Percentiles rank a stretch among this genome's conserved stretches.
Conservation (phyloP, 2,329 filamentous ascomycete species). For the Mycogone perniciosa region DNA sequence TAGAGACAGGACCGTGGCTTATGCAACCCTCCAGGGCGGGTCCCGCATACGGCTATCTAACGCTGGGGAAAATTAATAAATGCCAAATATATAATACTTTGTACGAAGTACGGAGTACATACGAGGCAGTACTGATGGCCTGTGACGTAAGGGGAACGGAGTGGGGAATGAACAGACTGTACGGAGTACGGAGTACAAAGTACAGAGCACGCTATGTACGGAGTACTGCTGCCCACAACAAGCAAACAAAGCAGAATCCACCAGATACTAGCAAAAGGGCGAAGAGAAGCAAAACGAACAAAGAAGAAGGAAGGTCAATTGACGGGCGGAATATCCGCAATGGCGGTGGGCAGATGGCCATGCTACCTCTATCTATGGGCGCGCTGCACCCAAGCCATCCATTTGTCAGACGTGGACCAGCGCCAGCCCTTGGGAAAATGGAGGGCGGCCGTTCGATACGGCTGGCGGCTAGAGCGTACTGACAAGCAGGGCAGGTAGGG, state of each 20-base stretch:
- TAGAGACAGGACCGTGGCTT: background rate
- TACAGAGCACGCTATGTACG: no score
- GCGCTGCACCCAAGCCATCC: no score
- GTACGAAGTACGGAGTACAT: no score
- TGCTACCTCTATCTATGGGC: no score
- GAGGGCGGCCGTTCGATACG: background rate
- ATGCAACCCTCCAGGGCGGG: background rate
- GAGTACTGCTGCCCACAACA: background rate
- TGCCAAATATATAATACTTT: no score
- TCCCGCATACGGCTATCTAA: background rate
- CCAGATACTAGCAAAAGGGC: background rate
- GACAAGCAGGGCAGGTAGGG: background rate
- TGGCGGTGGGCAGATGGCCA: background rate
- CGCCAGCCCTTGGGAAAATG: background rate
- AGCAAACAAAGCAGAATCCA: background rate
- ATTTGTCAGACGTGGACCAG: no score
- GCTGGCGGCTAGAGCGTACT: background rate
- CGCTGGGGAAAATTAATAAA: background rate
- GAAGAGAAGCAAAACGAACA: background rate
- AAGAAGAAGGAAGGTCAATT: constrained; percentile 8
- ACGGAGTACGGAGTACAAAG: no score
- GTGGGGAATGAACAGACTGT: no score
- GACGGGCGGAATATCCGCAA: constrained; percentile 5
- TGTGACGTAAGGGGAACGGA: no score
- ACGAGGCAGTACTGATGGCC: no score